Conservation (phyloP, 495 filamentous ascomycete genomes). For the Amorphotheca resinae region DNA sequence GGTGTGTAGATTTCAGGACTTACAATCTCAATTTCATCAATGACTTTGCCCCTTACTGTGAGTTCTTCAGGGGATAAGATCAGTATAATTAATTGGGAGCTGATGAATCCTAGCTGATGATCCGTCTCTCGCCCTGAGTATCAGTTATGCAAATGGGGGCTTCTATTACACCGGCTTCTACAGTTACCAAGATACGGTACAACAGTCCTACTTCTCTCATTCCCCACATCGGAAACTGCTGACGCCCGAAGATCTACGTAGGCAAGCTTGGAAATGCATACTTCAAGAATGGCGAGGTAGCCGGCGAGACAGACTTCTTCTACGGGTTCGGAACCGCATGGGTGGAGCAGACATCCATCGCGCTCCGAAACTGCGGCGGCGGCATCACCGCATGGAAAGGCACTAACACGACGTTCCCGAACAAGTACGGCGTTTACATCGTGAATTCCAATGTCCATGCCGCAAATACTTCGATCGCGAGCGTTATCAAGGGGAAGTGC, state of each 20-base stretch:
- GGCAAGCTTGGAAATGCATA: constrained; percentile 50
- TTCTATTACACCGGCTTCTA: constrained; percentile 48
- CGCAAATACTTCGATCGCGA: constrained; percentile 35
- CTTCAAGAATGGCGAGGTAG: constrained; percentile 39
- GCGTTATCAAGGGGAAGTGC: constrained; percentile 35
- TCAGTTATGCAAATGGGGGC: constrained; percentile 43
- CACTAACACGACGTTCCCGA: constrained; percentile 46
- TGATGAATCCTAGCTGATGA: constrained; percentile 19
- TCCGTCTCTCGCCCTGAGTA: constrained; percentile 41
- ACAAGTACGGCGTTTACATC: constrained; percentile 53
- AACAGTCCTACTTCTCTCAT: constrained; percentile 5
- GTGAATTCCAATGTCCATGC: constrained; percentile 34
- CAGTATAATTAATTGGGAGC: not conserved
- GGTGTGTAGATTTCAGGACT: constrained; percentile 40
- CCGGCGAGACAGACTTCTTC: constrained; percentile 49
- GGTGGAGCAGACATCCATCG: constrained; percentile 30
- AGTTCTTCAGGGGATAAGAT: constrained; percentile 1
- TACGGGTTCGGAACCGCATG: constrained; percentile 43
- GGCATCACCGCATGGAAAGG: constrained; percentile 58
- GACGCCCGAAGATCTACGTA: constrained; percentile 34
- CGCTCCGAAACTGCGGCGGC: constrained; percentile 43
- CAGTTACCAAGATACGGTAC: constrained; percentile 46
- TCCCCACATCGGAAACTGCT: constrained; percentile 1
- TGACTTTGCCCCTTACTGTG: constrained; percentile 37
- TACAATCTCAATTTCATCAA: constrained; percentile 51